Evolutionary conservation across 2,329 filamentous ascomycete genomes (phyloP), one percentile per base, ranked within the genome.

Genomic region (Calonectria ilicicola): DNA sequence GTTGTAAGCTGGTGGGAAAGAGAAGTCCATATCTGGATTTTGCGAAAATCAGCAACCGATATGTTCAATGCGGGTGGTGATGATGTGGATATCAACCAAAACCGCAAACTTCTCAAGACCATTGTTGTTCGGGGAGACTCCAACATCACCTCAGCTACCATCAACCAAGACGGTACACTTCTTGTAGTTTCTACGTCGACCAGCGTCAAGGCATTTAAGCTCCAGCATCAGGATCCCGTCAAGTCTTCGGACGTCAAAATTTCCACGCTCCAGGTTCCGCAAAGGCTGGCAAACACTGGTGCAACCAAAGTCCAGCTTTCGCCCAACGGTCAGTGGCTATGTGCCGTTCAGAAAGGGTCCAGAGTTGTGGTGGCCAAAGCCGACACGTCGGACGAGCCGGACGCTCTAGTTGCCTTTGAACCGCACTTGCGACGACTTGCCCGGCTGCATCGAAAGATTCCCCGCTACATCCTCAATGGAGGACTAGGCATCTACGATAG

Each of bases 1-100:
- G 86, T 99, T 29, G 91, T 97, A 80, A 95, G 94, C 82, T 98
- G 95, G 94, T 98, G 96, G 95, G 94, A 96, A 76, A 90, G 93
- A 69, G 94, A 97, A 82, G 88, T 98, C 62, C 92, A 93, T 77
- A 90, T 99, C 73, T 99, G 96, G 95, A 90, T 87, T 46, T 80
- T 91, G 19, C 85, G 81, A 60, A 85, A 84, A 72, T 83, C 88
- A 5, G 83, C 89, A 19, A 83, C 83, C 35, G 85, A 89, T 47
- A 83, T 91, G 27, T 82, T 88, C 53, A 82, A 86, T 51, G 77
- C 79, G 23, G 79, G 82, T 47, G 84, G 83, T 12, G 84, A 85
- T 19, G 82, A 82, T 70, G 84, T 80, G 71, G 87, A 82, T 75
- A 82, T 85, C 74, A 88, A 87, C 75, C 88, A 87, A 73, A 91